phyloP scores from a whole-genome alignment of 371 early-diverging fungal species.

The Apophysomyces ossiformis region DNA sequence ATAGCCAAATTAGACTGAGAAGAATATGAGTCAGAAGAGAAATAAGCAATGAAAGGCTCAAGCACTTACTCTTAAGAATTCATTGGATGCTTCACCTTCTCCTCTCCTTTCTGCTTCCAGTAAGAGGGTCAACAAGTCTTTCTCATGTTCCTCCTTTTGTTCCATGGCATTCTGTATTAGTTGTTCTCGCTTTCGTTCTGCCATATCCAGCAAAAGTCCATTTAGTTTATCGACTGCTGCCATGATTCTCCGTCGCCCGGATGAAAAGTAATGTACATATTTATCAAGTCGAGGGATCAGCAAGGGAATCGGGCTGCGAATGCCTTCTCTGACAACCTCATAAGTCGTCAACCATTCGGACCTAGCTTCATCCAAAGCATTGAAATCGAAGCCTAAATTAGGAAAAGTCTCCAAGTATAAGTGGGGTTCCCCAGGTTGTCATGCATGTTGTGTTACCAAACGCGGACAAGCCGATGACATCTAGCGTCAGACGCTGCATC shows the following conservation, averaged over 20 bases:
- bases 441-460: slow-evolving; percentile 31
- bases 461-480: slow-evolving; percentile 37
- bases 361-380: slow-evolving; percentile 28
- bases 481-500: slow-evolving; percentile 39
- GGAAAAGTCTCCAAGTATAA: neutral
- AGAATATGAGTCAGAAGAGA: neutral
- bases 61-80: slow-evolving; percentile 28
- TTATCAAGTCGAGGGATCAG: slow-evolving; percentile 12
- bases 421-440: no score
- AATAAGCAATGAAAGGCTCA: neutral
- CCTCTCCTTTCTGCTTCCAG: slow-evolving; percentile 37
- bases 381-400: slow-evolving; percentile 34
- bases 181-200: slow-evolving; percentile 5
- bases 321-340: slow-evolving; percentile 13
- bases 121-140: slow-evolving; percentile 43
- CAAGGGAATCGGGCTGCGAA: slow-evolving; percentile 23
- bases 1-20: slow-evolving; percentile 26
- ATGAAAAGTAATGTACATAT: neutral
- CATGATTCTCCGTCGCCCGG: neutral
- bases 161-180: neutral
- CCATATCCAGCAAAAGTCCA: slow-evolving; percentile 8
- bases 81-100: slow-evolving; percentile 18
- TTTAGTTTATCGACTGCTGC: slow-evolving; percentile 12
- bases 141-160: slow-evolving; percentile 20
- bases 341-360: slow-evolving; percentile 36